Base-by-base conservation (phyloP, 495 filamentous ascomycete species). In the Clohesyomyces aquaticus region DNA sequence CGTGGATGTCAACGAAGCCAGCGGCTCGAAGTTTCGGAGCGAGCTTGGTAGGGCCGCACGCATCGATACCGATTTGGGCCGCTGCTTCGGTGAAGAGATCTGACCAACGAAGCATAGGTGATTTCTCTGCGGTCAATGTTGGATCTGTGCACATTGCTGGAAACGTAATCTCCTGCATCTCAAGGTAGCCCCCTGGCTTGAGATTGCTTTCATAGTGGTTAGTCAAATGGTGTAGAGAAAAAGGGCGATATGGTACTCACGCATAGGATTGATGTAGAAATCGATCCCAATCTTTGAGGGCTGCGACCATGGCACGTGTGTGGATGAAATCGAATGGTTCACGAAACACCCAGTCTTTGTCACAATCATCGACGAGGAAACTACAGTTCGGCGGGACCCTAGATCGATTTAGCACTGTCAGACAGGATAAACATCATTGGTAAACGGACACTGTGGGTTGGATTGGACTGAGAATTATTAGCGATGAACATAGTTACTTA, bases 371-470 rank as follows among this genome's bases (percentile, higher is more conserved):
- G 21, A 69, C 58, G 3, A 69, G 43, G 25, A 69, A 69, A 27
- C 49, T 61, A 43, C 66, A 69, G 45, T 69, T 69, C 11, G 66
- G 61, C 12, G 66, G 66, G 10, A 69, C 66, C 9, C 58, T 61
- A n/a, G n/a, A n/a, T n/a, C n/a, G n/a, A n/a, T n/a, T n/a, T n/a
- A n/a, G n/a, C n/a, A n/a, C n/a, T n/a, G n/a, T n/a, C n/a, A n/a
- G n/a, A n/a, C n/a, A n/a, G n/a, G n/a, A n/a, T n/a, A n/a, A n/a
- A n/a, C n/a, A n/a, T 10, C 23, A 23, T 55, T 11, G 54, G 35
- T 64, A 9, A 26, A 41, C 61, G 46, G 16, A 64, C 61, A 25
- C 27, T 25, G 57, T 55, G 4, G 66, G 66, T 35, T 68, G 66
- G 26, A 68, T 68, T 3, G 66, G 66, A 43, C 66, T 67, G 25